Base-by-base conservation (phyloP, 1,284 basidiomycete species). In the Xerocomus minutiporus region DNA sequence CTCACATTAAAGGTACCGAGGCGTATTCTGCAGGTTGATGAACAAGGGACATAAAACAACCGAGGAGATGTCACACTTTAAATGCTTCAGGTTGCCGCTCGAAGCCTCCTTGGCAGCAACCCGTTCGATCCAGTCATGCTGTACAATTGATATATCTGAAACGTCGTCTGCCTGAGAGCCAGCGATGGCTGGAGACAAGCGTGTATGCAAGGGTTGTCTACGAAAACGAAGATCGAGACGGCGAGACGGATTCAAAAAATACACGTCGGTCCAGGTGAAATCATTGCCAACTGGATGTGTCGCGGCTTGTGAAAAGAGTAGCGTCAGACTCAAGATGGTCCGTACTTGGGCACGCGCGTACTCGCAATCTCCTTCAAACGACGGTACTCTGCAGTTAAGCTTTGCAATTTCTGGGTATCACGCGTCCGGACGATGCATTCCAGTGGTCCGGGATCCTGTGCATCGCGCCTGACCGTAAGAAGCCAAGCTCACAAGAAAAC, bases 1-100 rank as follows among this genome's bases (percentile, higher is more conserved):
- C 89, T 88, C 40, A 90, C 88, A 59, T 91, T 91, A 71, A 90
- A 91, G 2, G 85, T 87, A 15, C 88, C 87, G 15, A 88, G 57
- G 3, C 86, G 81, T 48, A 91, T 62, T 40, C 82, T 85, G 50
- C 32, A 46, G 25, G 23, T 20, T 15, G 25, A 34, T 60, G 50
- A 55, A 55, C 8, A 4, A 28, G 12, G 41, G 31, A 34, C 5
- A 8, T 8, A 17, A 52, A 32, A 35, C 7, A 12, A 5, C 12
- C 5, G 20, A 17, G 34, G 20, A 17, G 34, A 50, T 15, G 45
- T 45, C 60, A 56, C 52, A 57, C 62, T 61, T 55, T 47, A 76
- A 45, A 20, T 42, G 71, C 54, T 59, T 51, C 20, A 48, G 69
- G 23, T 73, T 56, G 49, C 54, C 59, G 17, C 57, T 51, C 12